Conservation (phyloP, 164 flowering plant species). For the Liriodendron chinense region DNA sequence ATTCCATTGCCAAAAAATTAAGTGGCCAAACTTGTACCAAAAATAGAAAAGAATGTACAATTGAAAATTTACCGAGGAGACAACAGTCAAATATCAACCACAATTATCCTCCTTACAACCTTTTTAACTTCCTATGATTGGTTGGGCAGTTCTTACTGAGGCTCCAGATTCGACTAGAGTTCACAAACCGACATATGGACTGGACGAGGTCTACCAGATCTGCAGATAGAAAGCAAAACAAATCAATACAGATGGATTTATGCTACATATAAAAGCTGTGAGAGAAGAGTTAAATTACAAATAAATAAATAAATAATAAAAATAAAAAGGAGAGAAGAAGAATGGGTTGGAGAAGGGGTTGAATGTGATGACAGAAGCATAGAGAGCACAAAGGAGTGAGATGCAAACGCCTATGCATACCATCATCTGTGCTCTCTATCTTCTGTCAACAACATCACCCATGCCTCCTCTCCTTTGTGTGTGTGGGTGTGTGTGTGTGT, state of each 20-base stretch:
- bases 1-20: no score
- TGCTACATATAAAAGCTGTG: background rate
- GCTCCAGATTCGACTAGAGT: no score
- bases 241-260: background rate
- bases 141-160: no score
- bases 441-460: conserved; percentile 35
- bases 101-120: no score
- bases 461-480: background rate
- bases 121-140: no score
- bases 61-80: no score
- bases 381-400: conserved; percentile 68
- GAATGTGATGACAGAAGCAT: conserved; percentile 39
- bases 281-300: background rate
- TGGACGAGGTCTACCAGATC: background rate
- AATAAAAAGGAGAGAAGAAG: background rate
- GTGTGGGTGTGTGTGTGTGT: no score
- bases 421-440: conserved; percentile 29
- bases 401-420: conserved; percentile 27
- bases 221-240: background rate
- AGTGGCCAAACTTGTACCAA: no score
- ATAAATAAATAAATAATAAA: background rate
- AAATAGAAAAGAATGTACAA: no score
- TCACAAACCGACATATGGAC: no score
- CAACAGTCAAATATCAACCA: no score
- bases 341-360: background rate